Evolutionary conservation across 1,284 basidiomycete species (phyloP).

Genomic region (Paramarasmius palmivorus): DNA sequence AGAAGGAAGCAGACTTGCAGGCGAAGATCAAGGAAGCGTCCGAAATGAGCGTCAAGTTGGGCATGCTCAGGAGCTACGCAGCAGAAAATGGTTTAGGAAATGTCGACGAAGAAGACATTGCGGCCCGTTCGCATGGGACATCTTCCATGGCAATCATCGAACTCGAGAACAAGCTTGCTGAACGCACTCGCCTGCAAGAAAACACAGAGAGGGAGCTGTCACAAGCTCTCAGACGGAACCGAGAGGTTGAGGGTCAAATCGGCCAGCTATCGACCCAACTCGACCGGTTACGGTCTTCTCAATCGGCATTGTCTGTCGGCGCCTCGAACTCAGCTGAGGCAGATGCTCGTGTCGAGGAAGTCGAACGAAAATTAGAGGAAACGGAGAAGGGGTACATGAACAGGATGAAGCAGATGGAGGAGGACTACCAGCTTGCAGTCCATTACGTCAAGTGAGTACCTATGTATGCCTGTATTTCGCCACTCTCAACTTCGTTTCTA

Average conservation of each 20-base stretch:
- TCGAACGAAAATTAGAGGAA: conserved; percentile 77
- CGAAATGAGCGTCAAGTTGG: conserved; percentile 76
- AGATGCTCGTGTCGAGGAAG: conserved; percentile 64
- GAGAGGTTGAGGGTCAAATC: conserved; percentile 74
- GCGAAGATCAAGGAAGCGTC: conserved; percentile 71
- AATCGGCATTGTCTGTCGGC: conserved; percentile 45
- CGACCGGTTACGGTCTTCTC: conserved; percentile 53
- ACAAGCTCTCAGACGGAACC: conserved; percentile 60
- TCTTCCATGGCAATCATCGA: conserved; percentile 61
- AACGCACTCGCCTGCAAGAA: conserved; percentile 73
- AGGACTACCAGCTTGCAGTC: conserved; percentile 93
- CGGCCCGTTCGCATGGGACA: conserved; percentile 38
- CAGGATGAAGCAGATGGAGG: conserved; percentile 84
- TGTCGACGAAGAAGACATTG: conserved; percentile 68
- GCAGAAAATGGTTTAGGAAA: conserved; percentile 81
- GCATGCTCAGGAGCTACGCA: conserved; percentile 84
- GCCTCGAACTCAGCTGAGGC: conserved; percentile 34
- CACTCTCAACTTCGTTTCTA: conserved; percentile 36
- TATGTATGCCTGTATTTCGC: conserved; percentile 11
- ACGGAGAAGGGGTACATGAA: conserved; percentile 77
- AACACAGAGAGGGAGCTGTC: conserved; percentile 72
- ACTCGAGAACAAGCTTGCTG: conserved; percentile 74
- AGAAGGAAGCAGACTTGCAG: conserved; percentile 70
- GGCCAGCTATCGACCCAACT: conserved; percentile 65
- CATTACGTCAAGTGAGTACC: conserved; percentile 86